phyloP scores from a whole-genome alignment of 768 basidiomycete genomes.

The Boletales sp. region DNA sequence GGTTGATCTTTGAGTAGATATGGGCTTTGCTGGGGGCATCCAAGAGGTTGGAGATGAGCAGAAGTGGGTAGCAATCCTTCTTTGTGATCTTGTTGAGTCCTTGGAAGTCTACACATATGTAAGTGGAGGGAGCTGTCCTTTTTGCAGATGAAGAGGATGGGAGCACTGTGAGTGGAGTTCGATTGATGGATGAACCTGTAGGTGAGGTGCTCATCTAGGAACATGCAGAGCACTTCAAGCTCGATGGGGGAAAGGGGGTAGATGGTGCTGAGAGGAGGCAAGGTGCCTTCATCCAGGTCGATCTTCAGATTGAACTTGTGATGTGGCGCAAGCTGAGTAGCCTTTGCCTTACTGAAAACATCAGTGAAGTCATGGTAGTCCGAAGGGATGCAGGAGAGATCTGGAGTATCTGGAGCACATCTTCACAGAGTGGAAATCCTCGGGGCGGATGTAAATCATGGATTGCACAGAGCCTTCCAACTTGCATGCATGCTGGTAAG shows the following conservation, averaged over 20 bases:
- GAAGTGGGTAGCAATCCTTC: too few relatives aligned
- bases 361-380: slow-evolving; percentile 17
- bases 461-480: too few relatives aligned
- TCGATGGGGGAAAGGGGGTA: slow-evolving; percentile 18
- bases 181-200: not conserved
- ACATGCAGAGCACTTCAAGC: slow-evolving; percentile 31
- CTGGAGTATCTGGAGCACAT: not conserved
- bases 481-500: too few relatives aligned
- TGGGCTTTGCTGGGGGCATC: not conserved
- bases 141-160: slow-evolving; percentile 14
- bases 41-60: too few relatives aligned
- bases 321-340: not conserved
- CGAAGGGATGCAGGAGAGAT: not conserved
- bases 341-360: slow-evolving; percentile 12
- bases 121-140: slow-evolving; percentile 3
- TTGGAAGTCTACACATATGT: too few relatives aligned
- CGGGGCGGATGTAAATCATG: too few relatives aligned
- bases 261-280: not conserved
- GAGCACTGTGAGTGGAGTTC: not conserved
- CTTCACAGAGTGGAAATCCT: not conserved
- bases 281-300: not conserved
- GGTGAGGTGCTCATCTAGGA: slow-evolving; percentile 33
- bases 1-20: not conserved
- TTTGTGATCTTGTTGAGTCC: too few relatives aligned
- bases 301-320: not conserved